phyloP scores from a whole-genome alignment of 2,329 filamentous ascomycete species.

The Keithomyces neogunnii region DNA sequence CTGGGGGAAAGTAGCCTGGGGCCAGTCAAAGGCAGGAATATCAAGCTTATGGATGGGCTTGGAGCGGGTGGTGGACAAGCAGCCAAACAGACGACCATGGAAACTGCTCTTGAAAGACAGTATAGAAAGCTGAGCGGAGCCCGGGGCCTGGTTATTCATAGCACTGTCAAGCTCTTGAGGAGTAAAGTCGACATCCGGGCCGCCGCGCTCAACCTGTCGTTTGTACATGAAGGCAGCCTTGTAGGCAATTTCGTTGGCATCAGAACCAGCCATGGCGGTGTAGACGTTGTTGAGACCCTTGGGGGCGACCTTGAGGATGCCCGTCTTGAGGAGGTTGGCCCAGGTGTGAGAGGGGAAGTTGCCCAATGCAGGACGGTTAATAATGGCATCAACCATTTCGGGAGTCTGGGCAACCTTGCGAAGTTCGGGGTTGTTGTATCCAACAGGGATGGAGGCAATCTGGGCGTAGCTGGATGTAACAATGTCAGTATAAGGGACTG shows the following conservation, averaged over 20 bases:
- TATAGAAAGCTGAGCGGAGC: constrained; percentile 70
- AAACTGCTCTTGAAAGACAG: constrained; percentile 83
- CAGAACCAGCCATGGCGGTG: constrained; percentile 80
- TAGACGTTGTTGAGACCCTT: constrained; percentile 83
- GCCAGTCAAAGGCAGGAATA: constrained; percentile 93
- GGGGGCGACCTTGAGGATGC: constrained; percentile 74
- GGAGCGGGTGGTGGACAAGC: constrained; percentile 78
- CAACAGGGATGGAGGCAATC: constrained; percentile 86
- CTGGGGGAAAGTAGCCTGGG: constrained; percentile 75
- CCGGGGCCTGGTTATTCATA: constrained; percentile 76
- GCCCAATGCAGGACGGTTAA: constrained; percentile 83
- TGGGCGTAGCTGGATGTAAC: constrained; percentile 59
- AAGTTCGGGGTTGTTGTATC: constrained; percentile 82
- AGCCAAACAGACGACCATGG: constrained; percentile 85
- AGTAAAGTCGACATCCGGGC: constrained; percentile 69
- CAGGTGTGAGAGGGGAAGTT: constrained; percentile 87
- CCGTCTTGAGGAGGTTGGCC: constrained; percentile 69
- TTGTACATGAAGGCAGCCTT: constrained; percentile 95
- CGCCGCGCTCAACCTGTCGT: constrained; percentile 72
- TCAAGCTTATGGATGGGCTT: constrained; percentile 94
- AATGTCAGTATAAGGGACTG: not conserved
- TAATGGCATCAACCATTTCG: constrained; percentile 71
- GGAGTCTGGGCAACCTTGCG: constrained; percentile 61
- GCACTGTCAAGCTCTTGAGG: constrained; percentile 62
- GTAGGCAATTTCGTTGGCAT: constrained; percentile 91